phyloP scores from a whole-genome alignment of 2,329 filamentous ascomycete species.

The Colletotrichum lindemuthianum region DNA sequence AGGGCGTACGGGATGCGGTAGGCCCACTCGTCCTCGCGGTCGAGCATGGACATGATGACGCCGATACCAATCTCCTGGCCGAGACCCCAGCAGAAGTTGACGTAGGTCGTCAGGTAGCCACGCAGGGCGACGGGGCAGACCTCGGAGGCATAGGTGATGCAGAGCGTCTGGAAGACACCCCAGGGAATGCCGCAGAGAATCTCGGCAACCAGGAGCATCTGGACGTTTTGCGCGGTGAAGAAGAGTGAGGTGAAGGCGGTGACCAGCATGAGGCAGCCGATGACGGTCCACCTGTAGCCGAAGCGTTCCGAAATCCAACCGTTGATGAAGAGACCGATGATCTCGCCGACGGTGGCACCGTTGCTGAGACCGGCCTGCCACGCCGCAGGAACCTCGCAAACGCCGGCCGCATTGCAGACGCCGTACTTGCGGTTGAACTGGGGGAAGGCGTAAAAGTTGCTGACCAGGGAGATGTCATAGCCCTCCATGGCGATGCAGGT shows the following conservation, averaged over 20 bases:
- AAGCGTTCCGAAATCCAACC: conserved; percentile 74
- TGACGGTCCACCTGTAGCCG: conserved; percentile 73
- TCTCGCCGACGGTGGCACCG: conserved; percentile 69
- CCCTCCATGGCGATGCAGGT: conserved; percentile 93
- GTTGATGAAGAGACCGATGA: conserved; percentile 73
- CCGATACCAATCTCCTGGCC: conserved; percentile 79
- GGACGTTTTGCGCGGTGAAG: conserved; percentile 71
- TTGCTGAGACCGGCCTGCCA: conserved; percentile 73
- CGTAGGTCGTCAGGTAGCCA: conserved; percentile 77
- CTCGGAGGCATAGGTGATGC: conserved; percentile 75
- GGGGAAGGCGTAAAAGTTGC: conserved; percentile 77
- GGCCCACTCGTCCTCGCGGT: conserved; percentile 73
- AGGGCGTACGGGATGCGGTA: conserved; percentile 77
- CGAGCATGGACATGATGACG: conserved; percentile 75
- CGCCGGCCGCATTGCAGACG: conserved; percentile 53
- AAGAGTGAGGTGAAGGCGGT: conserved; percentile 70
- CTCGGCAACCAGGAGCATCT: conserved; percentile 68
- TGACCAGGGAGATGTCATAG: conserved; percentile 83
- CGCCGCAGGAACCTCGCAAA: conserved; percentile 65
- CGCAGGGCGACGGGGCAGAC: conserved; percentile 78
- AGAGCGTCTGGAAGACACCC: conserved; percentile 68
- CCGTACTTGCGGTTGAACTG: conserved; percentile 70
- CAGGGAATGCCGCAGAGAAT: conserved; percentile 72
- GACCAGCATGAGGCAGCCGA: conserved; percentile 64
- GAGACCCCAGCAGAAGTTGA: conserved; percentile 77